phyloP scores from a whole-genome alignment of 345 rosid genomes.

The Abelmoschus esculentus region DNA sequence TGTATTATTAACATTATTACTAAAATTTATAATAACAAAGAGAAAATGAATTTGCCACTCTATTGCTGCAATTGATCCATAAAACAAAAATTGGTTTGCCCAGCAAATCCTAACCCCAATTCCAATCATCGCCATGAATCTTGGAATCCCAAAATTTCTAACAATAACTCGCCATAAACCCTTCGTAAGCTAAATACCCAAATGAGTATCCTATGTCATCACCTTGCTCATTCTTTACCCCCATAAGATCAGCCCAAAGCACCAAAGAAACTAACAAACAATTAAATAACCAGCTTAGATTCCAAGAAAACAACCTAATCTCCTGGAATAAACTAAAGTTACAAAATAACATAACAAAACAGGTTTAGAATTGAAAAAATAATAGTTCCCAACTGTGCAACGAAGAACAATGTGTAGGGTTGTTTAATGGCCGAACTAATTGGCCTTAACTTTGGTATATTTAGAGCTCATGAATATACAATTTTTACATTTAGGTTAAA shows the following conservation, averaged over 20 bases:
- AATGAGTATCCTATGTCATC: neutral
- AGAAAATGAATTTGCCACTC: neutral
- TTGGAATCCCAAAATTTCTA: neutral
- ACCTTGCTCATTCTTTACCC: neutral
- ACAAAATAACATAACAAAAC: neutral
- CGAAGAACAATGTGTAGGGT: neutral
- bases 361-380: too few species aligned
- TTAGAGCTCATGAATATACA: neutral
- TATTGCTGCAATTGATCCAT: neutral
- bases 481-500: too few species aligned
- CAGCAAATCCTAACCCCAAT: neutral
- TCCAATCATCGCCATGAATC: neutral
- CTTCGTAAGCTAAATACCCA: neutral
- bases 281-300: neutral
- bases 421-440: neutral
- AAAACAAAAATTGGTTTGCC: neutral
- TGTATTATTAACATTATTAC: constrained; percentile 9
- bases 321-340: neutral
- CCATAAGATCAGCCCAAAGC: neutral
- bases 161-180: neutral
- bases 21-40: constrained; percentile 8
- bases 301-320: neutral
- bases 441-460: neutral
- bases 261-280: neutral
- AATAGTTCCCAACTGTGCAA: neutral